phyloP scores from a whole-genome alignment of 2,329 filamentous ascomycete genomes.

The Graphilbum sp. region DNA sequence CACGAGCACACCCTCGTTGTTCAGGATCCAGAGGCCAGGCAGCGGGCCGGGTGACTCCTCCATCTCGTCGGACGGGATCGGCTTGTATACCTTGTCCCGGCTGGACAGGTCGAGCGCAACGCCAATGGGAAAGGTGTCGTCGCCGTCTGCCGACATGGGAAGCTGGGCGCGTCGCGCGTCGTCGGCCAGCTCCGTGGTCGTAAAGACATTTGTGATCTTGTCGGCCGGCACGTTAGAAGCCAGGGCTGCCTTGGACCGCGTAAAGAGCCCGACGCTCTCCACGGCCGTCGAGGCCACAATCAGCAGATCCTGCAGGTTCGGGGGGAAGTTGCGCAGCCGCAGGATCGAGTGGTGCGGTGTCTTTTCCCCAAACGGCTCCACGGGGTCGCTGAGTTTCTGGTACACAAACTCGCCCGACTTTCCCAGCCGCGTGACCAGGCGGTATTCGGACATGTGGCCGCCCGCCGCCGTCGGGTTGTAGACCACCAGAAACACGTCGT shows the following conservation, averaged over 20 bases:
- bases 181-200: constrained; percentile 52
- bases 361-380: constrained; percentile 52
- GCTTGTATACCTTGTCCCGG: constrained; percentile 60
- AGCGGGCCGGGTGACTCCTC: constrained; percentile 65
- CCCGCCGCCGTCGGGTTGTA: constrained; percentile 51
- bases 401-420: constrained; percentile 47
- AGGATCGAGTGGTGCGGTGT: constrained; percentile 62
- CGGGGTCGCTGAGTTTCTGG: constrained; percentile 59
- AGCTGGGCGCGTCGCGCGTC: constrained; percentile 62
- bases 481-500: constrained; percentile 65
- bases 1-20: constrained; percentile 71
- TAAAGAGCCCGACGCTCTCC: constrained; percentile 64
- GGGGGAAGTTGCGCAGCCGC: constrained; percentile 65
- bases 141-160: constrained; percentile 49
- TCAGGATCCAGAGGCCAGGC: constrained; percentile 71
- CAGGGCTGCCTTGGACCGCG: constrained; percentile 53
- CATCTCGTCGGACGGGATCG: constrained; percentile 63
- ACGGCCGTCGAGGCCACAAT: constrained; percentile 69
- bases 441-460: constrained; percentile 52
- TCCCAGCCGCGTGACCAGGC: constrained; percentile 57
- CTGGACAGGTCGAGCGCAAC: constrained; percentile 70
- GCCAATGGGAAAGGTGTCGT: constrained; percentile 66
- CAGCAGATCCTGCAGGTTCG: constrained; percentile 64
- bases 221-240: constrained; percentile 42
- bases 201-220: constrained; percentile 51